phyloP scores from a whole-genome alignment of 1,284 basidiomycete species.

The Ceratorhiza oryzae-sativae region DNA sequence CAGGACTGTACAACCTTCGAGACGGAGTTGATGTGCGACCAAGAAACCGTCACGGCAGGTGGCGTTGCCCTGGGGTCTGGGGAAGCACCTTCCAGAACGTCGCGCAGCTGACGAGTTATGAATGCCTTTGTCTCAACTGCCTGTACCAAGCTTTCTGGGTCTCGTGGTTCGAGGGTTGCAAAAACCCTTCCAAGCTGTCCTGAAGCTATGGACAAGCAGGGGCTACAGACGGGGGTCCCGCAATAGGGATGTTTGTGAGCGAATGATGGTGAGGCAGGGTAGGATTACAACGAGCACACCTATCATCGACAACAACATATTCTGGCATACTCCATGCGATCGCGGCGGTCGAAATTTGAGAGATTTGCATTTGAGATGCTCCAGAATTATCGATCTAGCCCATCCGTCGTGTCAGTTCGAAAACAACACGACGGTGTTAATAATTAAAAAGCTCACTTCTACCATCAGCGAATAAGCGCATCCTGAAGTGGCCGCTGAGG shows the following conservation, averaged over 20 bases:
- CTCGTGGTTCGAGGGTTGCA: background rate
- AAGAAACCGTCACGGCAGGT: slow-evolving; percentile 1
- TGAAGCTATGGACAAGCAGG: slow-evolving; percentile 23
- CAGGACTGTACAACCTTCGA: slow-evolving; percentile 19
- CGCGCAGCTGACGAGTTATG: slow-evolving; percentile 21
- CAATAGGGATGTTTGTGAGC: slow-evolving; percentile 7
- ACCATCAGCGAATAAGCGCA: slow-evolving; percentile 62
- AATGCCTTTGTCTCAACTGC: slow-evolving; percentile 26
- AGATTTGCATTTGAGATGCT: slow-evolving; percentile 23
- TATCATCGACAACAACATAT: background rate
- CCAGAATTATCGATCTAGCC: slow-evolving; percentile 28
- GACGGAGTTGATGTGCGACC: background rate
- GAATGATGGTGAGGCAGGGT: background rate
- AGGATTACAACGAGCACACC: background rate
- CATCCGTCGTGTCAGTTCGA: background rate
- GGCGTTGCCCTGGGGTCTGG: background rate
- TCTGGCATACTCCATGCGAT: slow-evolving; percentile 19
- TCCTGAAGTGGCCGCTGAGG: slow-evolving; percentile 59
- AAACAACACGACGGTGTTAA: background rate
- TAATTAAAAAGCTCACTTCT: slow-evolving; percentile 48
- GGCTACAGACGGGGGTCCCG: slow-evolving; percentile 3
- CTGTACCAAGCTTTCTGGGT: background rate
- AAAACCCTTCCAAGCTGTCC: slow-evolving; percentile 19
- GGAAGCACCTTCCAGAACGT: slow-evolving; percentile 4
- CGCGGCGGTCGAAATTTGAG: slow-evolving; percentile 20